These are phyloP conservation scores for Sclerospora graminicola DNA, from an alignment of 352 stramenopile species.

Conservation along the genomic window DNA sequence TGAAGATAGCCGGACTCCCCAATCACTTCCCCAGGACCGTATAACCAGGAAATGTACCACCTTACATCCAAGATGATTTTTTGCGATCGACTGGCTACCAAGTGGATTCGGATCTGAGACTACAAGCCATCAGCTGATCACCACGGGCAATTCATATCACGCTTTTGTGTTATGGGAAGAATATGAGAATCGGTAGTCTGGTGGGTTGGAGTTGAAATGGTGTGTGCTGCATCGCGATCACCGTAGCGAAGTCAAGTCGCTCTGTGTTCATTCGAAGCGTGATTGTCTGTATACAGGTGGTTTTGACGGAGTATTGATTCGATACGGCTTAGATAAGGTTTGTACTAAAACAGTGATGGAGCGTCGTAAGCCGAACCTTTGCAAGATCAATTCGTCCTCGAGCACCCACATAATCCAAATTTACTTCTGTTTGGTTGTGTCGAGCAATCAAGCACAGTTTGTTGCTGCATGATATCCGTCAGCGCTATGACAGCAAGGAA, in stretches of 20 bases:
- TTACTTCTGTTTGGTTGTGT: constrained; percentile 67
- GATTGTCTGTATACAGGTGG: too few species aligned
- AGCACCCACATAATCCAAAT: constrained; percentile 77
- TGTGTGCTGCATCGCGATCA: too few species aligned
- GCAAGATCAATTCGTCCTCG: constrained; percentile 76
- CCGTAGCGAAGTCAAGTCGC: constrained; percentile 61
- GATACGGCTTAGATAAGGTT: constrained; percentile 53
- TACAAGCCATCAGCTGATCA: too few species aligned
- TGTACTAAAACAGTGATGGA: constrained; percentile 16
- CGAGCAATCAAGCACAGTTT: constrained; percentile 55
- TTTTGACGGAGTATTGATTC: constrained; percentile 59
- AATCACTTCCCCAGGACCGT: too few species aligned
- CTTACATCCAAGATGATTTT: too few species aligned
- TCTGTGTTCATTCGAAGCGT: constrained; percentile 80
- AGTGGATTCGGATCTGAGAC: too few species aligned
- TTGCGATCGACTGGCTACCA: too few species aligned
- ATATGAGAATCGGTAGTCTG: constrained; percentile 20
- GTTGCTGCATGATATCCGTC: constrained; percentile 61
- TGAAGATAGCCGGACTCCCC: too few species aligned
- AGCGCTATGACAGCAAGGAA: constrained; percentile 30
- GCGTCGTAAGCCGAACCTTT: constrained; percentile 59
- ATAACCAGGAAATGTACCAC: too few species aligned
- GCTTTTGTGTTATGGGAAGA: constrained; percentile 73
- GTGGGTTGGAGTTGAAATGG: constrained; percentile 46
- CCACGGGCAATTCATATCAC: constrained; percentile 61